Evolutionary conservation across 2,329 filamentous ascomycete genomes (phyloP).

Genomic region (Xylaria sp.): DNA sequence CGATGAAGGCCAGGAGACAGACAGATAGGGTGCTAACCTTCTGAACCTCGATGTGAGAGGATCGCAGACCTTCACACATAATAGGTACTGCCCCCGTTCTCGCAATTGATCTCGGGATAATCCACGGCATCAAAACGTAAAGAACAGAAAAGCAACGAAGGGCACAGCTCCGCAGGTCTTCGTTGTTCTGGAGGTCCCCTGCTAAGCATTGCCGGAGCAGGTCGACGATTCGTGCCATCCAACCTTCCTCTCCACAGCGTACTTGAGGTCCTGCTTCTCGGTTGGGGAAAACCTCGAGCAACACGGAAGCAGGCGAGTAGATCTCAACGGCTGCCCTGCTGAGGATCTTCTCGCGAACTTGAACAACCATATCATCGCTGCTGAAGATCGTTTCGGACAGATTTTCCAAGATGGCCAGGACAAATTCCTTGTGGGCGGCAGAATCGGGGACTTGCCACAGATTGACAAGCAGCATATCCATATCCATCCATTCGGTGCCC

Average conservation of each 20-base stretch:
- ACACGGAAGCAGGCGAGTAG: slow-evolving; percentile 73
- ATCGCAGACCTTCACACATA: slow-evolving; percentile 66
- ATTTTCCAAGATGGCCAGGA: slow-evolving; percentile 82
- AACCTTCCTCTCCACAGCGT: slow-evolving; percentile 76
- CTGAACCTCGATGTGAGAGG: slow-evolving; percentile 65
- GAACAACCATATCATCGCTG: slow-evolving; percentile 80
- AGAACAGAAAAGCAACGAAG: slow-evolving; percentile 73
- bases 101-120: slow-evolving; percentile 74
- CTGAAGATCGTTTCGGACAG: slow-evolving; percentile 93
- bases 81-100: slow-evolving; percentile 64
- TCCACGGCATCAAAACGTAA: slow-evolving; percentile 77
- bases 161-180: slow-evolving; percentile 63
- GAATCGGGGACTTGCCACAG: slow-evolving; percentile 71
- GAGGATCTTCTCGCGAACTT: slow-evolving; percentile 73
- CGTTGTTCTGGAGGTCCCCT: slow-evolving; percentile 58
- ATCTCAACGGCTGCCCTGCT: slow-evolving; percentile 91
- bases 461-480: slow-evolving; percentile 77
- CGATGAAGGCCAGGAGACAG: background rate
- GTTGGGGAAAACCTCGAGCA: slow-evolving; percentile 70
- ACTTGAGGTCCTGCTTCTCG: slow-evolving; percentile 64
- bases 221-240: slow-evolving; percentile 71
- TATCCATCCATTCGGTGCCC: slow-evolving; percentile 89
- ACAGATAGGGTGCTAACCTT: slow-evolving; percentile 49
- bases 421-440: slow-evolving; percentile 70
- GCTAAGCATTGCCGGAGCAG: slow-evolving; percentile 70